Conservation (phyloP, 2,329 filamentous ascomycete genomes). For the Graphiopsis chlorocephala region DNA sequence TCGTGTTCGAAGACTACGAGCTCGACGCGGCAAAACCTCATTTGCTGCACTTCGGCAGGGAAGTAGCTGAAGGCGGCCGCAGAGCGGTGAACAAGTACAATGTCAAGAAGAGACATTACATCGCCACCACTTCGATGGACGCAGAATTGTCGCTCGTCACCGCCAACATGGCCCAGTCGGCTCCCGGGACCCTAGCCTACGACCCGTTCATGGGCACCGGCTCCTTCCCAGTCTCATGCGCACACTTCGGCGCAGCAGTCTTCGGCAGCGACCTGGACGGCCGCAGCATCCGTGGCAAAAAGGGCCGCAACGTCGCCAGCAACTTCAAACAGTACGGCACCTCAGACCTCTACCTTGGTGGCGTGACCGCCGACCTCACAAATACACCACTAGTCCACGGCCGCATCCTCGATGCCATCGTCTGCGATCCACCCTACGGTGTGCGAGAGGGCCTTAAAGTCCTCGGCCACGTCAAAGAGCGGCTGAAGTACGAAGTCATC, state of each 20-base stretch:
- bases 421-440: constrained; percentile 95
- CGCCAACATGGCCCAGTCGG: constrained; percentile 83
- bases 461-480: constrained; percentile 68
- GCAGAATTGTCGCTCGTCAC: constrained; percentile 87
- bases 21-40: constrained; percentile 55
- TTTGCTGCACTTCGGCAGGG: constrained; percentile 68
- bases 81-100: constrained; percentile 72
- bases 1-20: constrained; percentile 78
- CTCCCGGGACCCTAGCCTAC: constrained; percentile 80
- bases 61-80: constrained; percentile 64
- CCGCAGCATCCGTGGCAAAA: constrained; percentile 73
- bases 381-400: constrained; percentile 66
- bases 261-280: constrained; percentile 94
- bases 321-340: constrained; percentile 87
- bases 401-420: constrained; percentile 77
- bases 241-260: constrained; percentile 80
- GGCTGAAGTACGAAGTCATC: constrained; percentile 50
- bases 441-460: constrained; percentile 90
- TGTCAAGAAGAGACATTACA: constrained; percentile 89
- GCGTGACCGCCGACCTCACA: constrained; percentile 82
- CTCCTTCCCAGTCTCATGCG: constrained; percentile 84
- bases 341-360: constrained; percentile 64
- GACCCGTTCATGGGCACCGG: constrained; percentile 96
- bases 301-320: constrained; percentile 54
- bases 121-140: constrained; percentile 96